Conservation (phyloP, 495 filamentous ascomycete genomes). For the Tuber indicum region DNA sequence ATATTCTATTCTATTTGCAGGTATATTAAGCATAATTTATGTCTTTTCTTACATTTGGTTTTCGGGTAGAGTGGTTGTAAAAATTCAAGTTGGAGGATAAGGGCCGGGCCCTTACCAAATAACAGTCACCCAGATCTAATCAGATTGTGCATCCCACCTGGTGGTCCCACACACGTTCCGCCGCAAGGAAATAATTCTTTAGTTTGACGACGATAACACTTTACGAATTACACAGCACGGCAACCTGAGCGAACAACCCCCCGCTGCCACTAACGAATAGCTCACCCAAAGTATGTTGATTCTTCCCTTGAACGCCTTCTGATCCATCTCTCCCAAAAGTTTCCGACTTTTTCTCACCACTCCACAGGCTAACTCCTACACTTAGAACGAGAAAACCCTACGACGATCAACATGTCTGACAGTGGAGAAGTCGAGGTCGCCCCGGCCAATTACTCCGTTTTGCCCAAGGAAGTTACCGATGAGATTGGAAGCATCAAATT, state of each 20-base stretch:
- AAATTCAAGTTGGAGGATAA: constrained; percentile 17
- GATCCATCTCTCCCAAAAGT: background rate
- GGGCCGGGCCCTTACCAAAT: constrained; percentile 12
- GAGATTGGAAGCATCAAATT: constrained; percentile 94
- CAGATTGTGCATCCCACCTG: constrained; percentile 16
- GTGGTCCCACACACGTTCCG: constrained; percentile 5
- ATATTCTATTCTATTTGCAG: background rate
- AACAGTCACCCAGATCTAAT: constrained; percentile 27
- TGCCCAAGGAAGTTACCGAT: constrained; percentile 87
- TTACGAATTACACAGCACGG: constrained; percentile 17
- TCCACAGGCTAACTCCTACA: background rate
- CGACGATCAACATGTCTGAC: constrained; percentile 76
- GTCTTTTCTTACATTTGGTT: background rate
- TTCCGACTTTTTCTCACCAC: constrained; percentile 2
- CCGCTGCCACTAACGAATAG: constrained; percentile 18
- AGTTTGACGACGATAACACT: constrained; percentile 13
- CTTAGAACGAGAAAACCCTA: constrained; percentile 16
- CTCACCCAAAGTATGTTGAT: background rate
- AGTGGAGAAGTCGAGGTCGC: constrained; percentile 90
- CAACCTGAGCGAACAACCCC: constrained; percentile 31
- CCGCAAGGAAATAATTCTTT: constrained; percentile 4
- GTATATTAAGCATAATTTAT: background rate
- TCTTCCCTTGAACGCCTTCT: background rate
- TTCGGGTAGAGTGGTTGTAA: background rate
- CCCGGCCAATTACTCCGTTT: constrained; percentile 64